A percentile compares a stretch with the other conserved stretches of the same genome.
phyloP scores from a whole-genome alignment of 768 basidiomycete genomes.

The Panaeolus cyanescens region DNA sequence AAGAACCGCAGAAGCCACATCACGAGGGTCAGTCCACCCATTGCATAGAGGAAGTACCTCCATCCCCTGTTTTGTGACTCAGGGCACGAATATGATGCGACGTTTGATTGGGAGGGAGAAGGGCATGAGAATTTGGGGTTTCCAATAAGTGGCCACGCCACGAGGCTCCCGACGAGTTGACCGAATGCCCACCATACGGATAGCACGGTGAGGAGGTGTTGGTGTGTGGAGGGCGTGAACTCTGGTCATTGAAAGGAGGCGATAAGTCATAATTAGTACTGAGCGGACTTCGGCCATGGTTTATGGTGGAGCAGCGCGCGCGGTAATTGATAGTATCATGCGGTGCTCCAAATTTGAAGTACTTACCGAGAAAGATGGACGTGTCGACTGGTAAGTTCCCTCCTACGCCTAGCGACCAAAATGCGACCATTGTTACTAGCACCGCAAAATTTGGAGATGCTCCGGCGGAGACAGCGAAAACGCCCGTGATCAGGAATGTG shows the following conservation, averaged over 20 bases:
- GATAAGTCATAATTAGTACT: no score
- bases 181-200: conserved; percentile 84
- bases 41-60: conserved; percentile 73
- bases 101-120: conserved; percentile 18
- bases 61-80: conserved; percentile 65
- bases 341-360: no score
- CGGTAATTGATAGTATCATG: no score
- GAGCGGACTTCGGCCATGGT: no score
- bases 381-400: conserved; percentile 73
- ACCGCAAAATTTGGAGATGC: conserved; percentile 53
- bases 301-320: no score
- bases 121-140: conserved; percentile 70
- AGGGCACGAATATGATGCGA: conserved; percentile 33
- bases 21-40: conserved; percentile 71
- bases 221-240: conserved; percentile 70
- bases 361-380: conserved; percentile 68
- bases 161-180: conserved; percentile 60
- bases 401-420: conserved; percentile 70
- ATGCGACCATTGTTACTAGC: conserved; percentile 50
- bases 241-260: no score
- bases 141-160: conserved; percentile 76
- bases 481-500: conserved; percentile 66
- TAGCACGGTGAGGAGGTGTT: conserved; percentile 75
- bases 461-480: conserved; percentile 66
- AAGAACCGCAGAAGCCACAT: conserved; percentile 53